Conservation (phyloP, 495 filamentous ascomycete genomes). For the Aspergillus kassunensis region DNA sequence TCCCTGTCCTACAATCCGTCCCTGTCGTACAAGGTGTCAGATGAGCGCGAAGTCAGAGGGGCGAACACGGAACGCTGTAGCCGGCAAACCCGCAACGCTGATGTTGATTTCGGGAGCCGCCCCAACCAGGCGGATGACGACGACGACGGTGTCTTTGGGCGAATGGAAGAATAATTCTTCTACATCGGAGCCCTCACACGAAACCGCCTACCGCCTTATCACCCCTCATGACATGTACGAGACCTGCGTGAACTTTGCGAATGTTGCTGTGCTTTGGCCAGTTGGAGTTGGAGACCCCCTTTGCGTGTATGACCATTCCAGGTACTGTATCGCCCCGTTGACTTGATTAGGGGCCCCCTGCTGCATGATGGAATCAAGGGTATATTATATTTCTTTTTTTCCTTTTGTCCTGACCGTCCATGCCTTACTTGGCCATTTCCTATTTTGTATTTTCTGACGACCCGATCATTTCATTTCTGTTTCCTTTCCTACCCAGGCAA, state of each 20-base stretch:
- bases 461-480: background rate
- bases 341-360: slow-evolving; percentile 9
- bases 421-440: slow-evolving; percentile 4
- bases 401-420: slow-evolving; percentile 3
- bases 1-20: slow-evolving; percentile 43
- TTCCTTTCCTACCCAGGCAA: background rate
- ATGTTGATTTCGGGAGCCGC: slow-evolving; percentile 72
- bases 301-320: slow-evolving; percentile 26
- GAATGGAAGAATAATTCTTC: slow-evolving; percentile 77
- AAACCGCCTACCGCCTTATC: slow-evolving; percentile 16
- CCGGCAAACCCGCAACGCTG: slow-evolving; percentile 58
- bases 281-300: slow-evolving; percentile 28
- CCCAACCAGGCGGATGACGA: slow-evolving; percentile 76
- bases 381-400: slow-evolving; percentile 13
- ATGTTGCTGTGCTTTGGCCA: slow-evolving; percentile 28
- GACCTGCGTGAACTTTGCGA: slow-evolving; percentile 38
- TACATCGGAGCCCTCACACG: background rate
- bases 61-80: slow-evolving; percentile 36
- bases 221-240: slow-evolving; percentile 40
- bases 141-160: slow-evolving; percentile 91
- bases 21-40: slow-evolving; percentile 47
- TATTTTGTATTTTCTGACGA: slow-evolving; percentile 1
- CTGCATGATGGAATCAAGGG: slow-evolving; percentile 18
- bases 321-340: slow-evolving; percentile 18
- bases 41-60: slow-evolving; percentile 41